phyloP scores from a whole-genome alignment of 1,284 basidiomycete species.

The Serendipita sp. region DNA sequence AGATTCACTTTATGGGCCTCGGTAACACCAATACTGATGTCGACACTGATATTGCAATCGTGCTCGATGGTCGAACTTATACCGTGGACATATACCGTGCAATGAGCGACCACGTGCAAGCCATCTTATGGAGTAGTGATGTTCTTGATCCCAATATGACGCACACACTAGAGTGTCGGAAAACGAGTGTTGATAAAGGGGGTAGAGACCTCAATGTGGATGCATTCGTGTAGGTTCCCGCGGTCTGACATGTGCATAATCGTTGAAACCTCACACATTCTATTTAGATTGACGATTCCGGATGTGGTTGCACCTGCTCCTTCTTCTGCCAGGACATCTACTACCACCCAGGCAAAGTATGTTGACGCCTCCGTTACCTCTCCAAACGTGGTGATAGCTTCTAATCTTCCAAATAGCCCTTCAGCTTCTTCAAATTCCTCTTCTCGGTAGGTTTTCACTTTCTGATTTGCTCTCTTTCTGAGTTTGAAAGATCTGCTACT shows the following conservation, averaged over 20 bases:
- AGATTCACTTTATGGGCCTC: not conserved
- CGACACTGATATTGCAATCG: not conserved
- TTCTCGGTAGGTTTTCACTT: too few relatives aligned
- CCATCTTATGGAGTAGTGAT: not conserved
- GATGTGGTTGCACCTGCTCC: not conserved
- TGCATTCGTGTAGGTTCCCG: not conserved
- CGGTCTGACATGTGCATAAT: too few relatives aligned
- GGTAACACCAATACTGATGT: not conserved
- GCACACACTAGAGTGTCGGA: not conserved
- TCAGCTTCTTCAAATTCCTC: too few relatives aligned
- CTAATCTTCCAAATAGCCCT: too few relatives aligned
- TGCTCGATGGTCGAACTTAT: not conserved
- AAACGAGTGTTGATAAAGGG: not conserved
- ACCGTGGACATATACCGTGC: not conserved
- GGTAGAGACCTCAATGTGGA: not conserved
- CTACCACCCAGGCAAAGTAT: not conserved
- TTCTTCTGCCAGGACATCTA: not conserved
- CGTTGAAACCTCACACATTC: not conserved
- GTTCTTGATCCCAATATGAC: not conserved
- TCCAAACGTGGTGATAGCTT: too few relatives aligned
- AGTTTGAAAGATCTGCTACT: too few relatives aligned
- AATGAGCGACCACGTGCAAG: not conserved
- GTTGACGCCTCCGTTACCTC: too few relatives aligned
- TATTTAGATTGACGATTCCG: not conserved
- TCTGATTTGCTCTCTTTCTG: too few relatives aligned